phyloP scores from a whole-genome alignment of 257 asterid genomes.

The Solanum chilense region DNA sequence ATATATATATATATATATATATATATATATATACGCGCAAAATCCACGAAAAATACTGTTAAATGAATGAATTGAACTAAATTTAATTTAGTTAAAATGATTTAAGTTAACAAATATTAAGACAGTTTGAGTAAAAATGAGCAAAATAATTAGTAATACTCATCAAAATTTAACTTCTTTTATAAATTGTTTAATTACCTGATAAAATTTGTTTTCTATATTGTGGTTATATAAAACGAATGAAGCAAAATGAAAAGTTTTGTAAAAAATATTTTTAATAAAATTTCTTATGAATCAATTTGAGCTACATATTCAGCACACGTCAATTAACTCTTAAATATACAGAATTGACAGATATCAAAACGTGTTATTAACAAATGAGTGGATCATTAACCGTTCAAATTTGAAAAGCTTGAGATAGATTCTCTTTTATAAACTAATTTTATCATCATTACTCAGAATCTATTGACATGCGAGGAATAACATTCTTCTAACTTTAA shows the following conservation, averaged over 20 bases:
- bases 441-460: not conserved
- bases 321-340: not conserved
- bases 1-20: not conserved
- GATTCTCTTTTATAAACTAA: not conserved
- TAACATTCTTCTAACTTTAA: not conserved
- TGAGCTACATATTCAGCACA: not conserved
- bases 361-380: not conserved
- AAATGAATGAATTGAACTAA: not conserved
- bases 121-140: not conserved
- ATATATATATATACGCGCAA: not conserved
- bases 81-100: not conserved
- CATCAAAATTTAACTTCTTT: not conserved
- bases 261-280: not conserved
- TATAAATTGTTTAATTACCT: not conserved
- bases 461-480: fast-evolving
- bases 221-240: not conserved
- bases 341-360: fast-evolving
- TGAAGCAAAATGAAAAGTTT: fast-evolving
- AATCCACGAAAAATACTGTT: too few species aligned
- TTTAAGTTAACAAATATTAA: not conserved
- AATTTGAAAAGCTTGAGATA: not conserved
- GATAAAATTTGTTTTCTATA: not conserved
- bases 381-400: not conserved
- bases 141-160: not conserved
- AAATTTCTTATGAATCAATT: not conserved